Base-by-base conservation (phyloP, 768 basidiomycete species). In the Boletus eberwhitei region DNA sequence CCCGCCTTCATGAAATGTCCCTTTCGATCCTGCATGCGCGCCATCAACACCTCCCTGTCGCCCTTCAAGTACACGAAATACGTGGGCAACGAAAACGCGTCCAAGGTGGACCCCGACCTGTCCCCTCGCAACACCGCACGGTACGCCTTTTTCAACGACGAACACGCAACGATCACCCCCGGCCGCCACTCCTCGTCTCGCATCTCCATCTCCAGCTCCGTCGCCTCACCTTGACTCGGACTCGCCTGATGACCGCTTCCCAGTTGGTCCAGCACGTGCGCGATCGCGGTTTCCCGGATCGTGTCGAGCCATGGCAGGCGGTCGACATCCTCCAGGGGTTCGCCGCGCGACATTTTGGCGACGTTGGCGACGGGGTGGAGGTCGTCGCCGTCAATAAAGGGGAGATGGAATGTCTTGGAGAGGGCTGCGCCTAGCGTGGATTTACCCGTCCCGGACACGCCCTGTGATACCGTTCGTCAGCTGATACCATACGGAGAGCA, bases 361-460 rank as follows among this genome's bases (percentile, higher is more conserved):
- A 96, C 81, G 70, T 96, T 96, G 13, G 80, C 70, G 22, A 75
- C 64, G 0, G 94, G 88, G 66, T 98, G 95, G 29, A 97, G 77
- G 57, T 88, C 85, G 67, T 97, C 94, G 29, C 88, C 95, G 64
- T 98, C 95, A 55, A 93, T 74, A 73, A 89, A 96, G 1, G 92
- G 86, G 55, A 92, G 58, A n/a, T 69, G 70, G 45, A 92, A 76
- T 26, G 75, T 74, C 37, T 72, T 61, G 8, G 88, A 80, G n/a
- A 95, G 74, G 8, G 81, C 82, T 5, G 58, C 59, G 0, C 87
- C 90, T 1, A 93, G 75, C 21, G 86, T 88, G 29, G 83, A 81
- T 65, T 89, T 89, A 8, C 88, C 87, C 32, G 84, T 83, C 14
- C 87, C 86, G 1, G 79, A 88, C 4, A 89, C 86, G 34, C 90